Conservation (phyloP, 2,329 filamentous ascomycete genomes). For the Fusarium keratoplasticum region DNA sequence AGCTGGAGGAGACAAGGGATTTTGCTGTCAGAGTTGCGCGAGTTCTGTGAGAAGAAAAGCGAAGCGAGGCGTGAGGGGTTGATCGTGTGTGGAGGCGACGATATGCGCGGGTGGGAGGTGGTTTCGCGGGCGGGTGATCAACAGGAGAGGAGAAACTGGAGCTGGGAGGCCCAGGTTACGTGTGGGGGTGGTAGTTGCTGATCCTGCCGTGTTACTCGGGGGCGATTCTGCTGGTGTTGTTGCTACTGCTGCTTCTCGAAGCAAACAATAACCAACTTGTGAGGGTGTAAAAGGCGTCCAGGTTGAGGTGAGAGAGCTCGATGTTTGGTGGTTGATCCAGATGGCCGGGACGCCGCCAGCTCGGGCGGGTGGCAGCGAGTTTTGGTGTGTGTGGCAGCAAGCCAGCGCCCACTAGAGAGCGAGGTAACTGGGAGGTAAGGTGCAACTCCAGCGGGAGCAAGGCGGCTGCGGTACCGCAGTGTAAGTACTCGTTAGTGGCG, state of each 20-base stretch:
- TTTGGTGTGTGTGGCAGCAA: constrained; percentile 33
- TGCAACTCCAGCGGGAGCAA: constrained; percentile 17
- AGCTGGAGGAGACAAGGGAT: constrained; percentile 11
- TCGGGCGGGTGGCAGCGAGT: constrained; percentile 43
- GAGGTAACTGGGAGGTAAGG: neutral
- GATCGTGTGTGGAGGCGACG: constrained; percentile 35
- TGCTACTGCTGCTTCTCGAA: constrained; percentile 16
- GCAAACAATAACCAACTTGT: constrained; percentile 7
- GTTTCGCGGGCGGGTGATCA: constrained; percentile 31
- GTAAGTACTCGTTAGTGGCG: constrained; percentile 35
- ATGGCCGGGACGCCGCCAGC: constrained; percentile 43
- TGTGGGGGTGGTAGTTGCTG: constrained; percentile 12
- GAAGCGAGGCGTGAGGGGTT: constrained; percentile 33
- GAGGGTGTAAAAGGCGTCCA: constrained; percentile 7
- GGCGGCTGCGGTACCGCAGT: constrained; percentile 22
- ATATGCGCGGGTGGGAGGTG: constrained; percentile 25
- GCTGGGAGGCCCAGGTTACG: constrained; percentile 14
- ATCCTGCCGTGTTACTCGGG: constrained; percentile 4
- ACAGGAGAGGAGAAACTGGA: constrained; percentile 40
- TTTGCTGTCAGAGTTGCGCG: constrained; percentile 15
- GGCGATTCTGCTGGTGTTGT: constrained; percentile 11
- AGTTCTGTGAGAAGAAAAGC: constrained; percentile 21
- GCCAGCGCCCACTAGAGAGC: neutral
- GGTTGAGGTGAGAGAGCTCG: constrained; percentile 16
- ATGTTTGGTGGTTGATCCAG: constrained; percentile 42